Evolutionary conservation across 1,139 yeast species (phyloP).

Genomic region (Sugiyamaella japonica): DNA sequence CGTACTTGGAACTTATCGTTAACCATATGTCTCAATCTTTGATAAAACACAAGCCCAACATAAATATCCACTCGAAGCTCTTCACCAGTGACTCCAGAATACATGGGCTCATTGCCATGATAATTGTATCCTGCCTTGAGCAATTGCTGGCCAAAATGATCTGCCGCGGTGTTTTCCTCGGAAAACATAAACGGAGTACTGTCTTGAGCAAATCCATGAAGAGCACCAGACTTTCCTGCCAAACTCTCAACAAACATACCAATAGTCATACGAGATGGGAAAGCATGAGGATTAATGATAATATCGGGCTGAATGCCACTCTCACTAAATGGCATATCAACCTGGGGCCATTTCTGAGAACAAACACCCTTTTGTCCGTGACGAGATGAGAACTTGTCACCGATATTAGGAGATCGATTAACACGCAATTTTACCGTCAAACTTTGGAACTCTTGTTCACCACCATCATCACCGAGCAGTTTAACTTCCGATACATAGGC

Average conservation of each 20-base stretch:
- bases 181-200: constrained; percentile 95
- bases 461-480: constrained; percentile 78
- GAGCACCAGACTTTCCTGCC: constrained; percentile 98
- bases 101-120: constrained; percentile 99
- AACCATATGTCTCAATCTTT: constrained; percentile 98
- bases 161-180: constrained; percentile 95
- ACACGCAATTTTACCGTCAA: constrained; percentile 88
- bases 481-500: constrained; percentile 96
- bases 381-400: constrained; percentile 97
- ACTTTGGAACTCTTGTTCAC: constrained; percentile 77
- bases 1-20: constrained; percentile 99
- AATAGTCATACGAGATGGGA: constrained; percentile 99
- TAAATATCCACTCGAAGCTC: constrained; percentile 94
- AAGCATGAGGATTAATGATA: constrained; percentile 97
- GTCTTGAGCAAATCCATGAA: constrained; percentile 97
- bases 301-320: constrained; percentile 96
- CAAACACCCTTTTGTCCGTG: constrained; percentile 99
- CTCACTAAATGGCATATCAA: constrained; percentile 97
- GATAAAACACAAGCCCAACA: constrained; percentile 95
- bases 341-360: constrained; percentile 96
- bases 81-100: constrained; percentile 98
- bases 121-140: constrained; percentile 87
- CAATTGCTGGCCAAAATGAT: constrained; percentile 93
- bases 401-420: constrained; percentile 90
- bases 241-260: constrained; percentile 99